Evolutionary conservation across 2,329 filamentous ascomycete genomes (phyloP), one percentile per base, ranked within the genome.

Genomic region (Aureobasidium mangrovei): DNA sequence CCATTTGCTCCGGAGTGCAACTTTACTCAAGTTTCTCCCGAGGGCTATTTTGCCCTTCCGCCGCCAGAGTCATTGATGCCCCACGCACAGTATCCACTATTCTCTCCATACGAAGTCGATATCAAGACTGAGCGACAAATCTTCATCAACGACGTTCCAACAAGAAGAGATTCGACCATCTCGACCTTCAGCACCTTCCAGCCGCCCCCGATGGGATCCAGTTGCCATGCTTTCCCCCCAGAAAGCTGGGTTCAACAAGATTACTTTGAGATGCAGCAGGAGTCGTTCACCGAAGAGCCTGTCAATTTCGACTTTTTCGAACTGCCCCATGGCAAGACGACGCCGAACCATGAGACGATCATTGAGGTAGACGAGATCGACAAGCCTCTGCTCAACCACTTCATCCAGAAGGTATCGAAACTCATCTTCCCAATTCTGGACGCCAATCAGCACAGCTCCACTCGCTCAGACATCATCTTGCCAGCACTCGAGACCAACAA

Each of bases 111-210:
- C 68, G 91, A 96, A 71, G 84, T 96, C 58, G 91, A 96, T 69
- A 86, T 97, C 74, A 95, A 91, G 78, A 96, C 91, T 1, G 91
- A 96, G 74, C 81, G 88, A 60, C 89, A 96, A 63, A 90, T 94
- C 76, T 95, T 88, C 70, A 84, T 96, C 70, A 89, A 96, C 64
- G 88, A 96, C 67, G 80, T 95, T 54, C 89, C 88, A 4, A 86
- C 90, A 10, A 77, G 91, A 57, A 79, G 83, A 61, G 91, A 96
- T 71, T 95, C 90, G 9, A 88, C 88, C 32, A 84, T 90, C 36
- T 94, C 91, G 0, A 95, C 90, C 27, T 96, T 95, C 72, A 95
- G 85, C 78, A 91, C 88, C n/a, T 93, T 84, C 68, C 85, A 88
- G 64, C 83, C 84, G 26, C 89, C 89, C 12, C 86, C 88, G 31